Evolutionary conservation across 257 asterid species (phyloP).

Genomic region (Nicotiana tomentosiformis): DNA sequence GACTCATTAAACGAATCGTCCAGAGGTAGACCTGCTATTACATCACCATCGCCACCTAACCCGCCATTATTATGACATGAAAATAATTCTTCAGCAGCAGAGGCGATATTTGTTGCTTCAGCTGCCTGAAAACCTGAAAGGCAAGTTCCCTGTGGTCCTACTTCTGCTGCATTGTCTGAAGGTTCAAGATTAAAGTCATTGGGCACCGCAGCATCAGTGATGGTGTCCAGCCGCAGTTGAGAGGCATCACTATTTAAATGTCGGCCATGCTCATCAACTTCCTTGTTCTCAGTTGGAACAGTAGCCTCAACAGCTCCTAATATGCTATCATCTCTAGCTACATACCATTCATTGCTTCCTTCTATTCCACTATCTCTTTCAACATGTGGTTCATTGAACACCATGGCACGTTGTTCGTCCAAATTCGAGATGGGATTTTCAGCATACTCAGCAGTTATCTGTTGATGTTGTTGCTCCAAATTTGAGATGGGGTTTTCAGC

Average conservation of each 20-base stretch:
- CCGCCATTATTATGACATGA: conserved; percentile 17
- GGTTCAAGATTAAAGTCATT: conserved; percentile 21
- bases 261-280: conserved; percentile 20
- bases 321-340: conserved; percentile 27
- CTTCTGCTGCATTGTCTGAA: conserved; percentile 28
- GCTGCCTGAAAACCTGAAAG: conserved; percentile 20
- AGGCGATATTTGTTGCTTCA: conserved; percentile 10
- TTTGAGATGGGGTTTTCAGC: conserved; percentile 25
- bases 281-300: conserved; percentile 22
- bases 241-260: conserved; percentile 13
- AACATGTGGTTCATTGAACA: conserved; percentile 17
- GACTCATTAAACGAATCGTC: conserved; percentile 17
- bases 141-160: conserved; percentile 19
- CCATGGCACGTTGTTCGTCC: conserved; percentile 16
- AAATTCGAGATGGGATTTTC: conserved; percentile 20
- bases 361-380: conserved; percentile 20
- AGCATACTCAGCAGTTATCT: conserved; percentile 28
- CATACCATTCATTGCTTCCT: conserved; percentile 20
- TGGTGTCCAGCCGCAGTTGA: conserved; percentile 17
- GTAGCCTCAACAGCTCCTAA: conserved; percentile 21
- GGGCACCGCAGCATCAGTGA: conserved; percentile 14
- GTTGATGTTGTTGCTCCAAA: conserved; percentile 17
- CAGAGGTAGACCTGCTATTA: conserved; percentile 18
- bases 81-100: conserved; percentile 9
- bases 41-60: conserved; percentile 18